Evolutionary conservation across 2,329 filamentous ascomycete genomes (phyloP).

Genomic region (Xylariaceae sp.): DNA sequence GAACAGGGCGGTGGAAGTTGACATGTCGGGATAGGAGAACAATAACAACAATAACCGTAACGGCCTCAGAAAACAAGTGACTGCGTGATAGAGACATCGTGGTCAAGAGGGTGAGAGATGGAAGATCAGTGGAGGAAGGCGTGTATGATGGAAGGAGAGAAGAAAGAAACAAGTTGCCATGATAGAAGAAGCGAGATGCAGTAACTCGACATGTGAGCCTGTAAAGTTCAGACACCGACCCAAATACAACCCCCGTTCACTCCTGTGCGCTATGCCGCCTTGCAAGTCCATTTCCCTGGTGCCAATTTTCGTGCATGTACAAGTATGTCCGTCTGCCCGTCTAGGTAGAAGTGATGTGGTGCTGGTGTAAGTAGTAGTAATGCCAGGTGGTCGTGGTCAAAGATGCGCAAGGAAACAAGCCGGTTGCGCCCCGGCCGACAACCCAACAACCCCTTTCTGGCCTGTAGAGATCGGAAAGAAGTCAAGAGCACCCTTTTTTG

Average conservation of each 20-base stretch:
- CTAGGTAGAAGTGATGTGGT: constrained; percentile 26
- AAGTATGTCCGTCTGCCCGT: constrained; percentile 24
- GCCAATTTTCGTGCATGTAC: constrained; percentile 33
- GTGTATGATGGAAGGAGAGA: constrained; percentile 14
- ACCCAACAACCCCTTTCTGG: constrained; percentile 20
- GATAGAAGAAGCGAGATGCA: constrained; percentile 24
- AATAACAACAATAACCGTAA: constrained; percentile 2
- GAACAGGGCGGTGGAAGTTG: not conserved
- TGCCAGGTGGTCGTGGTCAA: constrained; percentile 26
- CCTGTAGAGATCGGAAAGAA: constrained; percentile 22
- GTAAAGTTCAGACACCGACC: constrained; percentile 27
- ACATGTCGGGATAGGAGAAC: not conserved
- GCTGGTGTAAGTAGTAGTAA: constrained; percentile 12
- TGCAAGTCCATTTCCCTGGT: constrained; percentile 25
- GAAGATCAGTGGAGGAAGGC: constrained; percentile 16
- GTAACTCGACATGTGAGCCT: constrained; percentile 24
- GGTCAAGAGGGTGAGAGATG: constrained; percentile 13
- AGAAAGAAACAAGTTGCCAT: constrained; percentile 17
- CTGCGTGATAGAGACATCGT: constrained; percentile 14
- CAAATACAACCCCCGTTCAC: constrained; percentile 32
- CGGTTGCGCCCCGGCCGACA: constrained; percentile 13
- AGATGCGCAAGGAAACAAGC: constrained; percentile 21
- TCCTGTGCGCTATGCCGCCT: constrained; percentile 34
- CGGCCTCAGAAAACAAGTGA: constrained; percentile 8
- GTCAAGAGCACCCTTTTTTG: constrained; percentile 30